Conservation (phyloP, 805 yeast genomes). For the Cyberlindnera lachancei region DNA sequence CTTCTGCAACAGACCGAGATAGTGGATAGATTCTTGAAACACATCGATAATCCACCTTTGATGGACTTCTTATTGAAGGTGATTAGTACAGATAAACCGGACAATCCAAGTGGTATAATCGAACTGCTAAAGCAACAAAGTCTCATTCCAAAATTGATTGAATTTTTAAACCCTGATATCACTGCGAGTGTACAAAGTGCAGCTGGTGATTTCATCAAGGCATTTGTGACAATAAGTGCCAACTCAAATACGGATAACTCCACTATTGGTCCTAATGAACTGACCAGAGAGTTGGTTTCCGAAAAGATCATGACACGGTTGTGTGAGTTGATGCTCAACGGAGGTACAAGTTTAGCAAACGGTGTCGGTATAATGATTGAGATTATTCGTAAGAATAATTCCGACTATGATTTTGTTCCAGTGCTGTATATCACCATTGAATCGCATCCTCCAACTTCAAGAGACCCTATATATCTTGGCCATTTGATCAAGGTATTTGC, state of each 20-base stretch:
- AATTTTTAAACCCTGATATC: conserved; percentile 59
- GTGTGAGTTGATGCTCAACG: conserved; percentile 68
- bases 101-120: conserved; percentile 79
- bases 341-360: conserved; percentile 84
- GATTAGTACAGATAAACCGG: conserved; percentile 89
- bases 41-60: conserved; percentile 86
- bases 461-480: conserved; percentile 92
- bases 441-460: conserved; percentile 84
- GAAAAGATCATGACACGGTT: conserved; percentile 57
- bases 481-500: conserved; percentile 75
- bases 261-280: conserved; percentile 91
- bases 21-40: conserved; percentile 74
- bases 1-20: conserved; percentile 60
- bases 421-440: conserved; percentile 76
- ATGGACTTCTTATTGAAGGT: conserved; percentile 89
- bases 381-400: conserved; percentile 88
- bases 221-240: conserved; percentile 88
- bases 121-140: conserved; percentile 66
- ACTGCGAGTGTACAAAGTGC: conserved; percentile 79
- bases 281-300: conserved; percentile 85
- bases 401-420: conserved; percentile 89
- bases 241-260: conserved; percentile 84
- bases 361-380: conserved; percentile 95
- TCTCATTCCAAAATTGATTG: conserved; percentile 65
- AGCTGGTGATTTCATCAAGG: conserved; percentile 91